phyloP scores from a whole-genome alignment of 371 early-diverging fungal species.

The Mucor velutinosus region DNA sequence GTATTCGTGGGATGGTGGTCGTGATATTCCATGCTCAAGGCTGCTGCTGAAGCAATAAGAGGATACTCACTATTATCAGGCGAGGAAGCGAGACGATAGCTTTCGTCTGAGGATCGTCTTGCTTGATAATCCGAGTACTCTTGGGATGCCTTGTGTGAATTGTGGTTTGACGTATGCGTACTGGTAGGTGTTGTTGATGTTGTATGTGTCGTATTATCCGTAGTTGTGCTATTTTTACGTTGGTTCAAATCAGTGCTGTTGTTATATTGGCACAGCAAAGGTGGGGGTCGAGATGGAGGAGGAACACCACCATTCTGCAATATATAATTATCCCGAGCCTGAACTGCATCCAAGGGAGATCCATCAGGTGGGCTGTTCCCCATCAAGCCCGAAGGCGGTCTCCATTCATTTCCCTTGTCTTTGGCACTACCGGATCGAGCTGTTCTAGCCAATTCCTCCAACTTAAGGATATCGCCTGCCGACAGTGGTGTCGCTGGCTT shows the following conservation, averaged over 20 bases:
- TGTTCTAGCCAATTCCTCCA: constrained; percentile 47
- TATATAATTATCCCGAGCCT: constrained; percentile 36
- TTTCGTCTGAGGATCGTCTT: constrained; percentile 33
- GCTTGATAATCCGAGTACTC: not conserved
- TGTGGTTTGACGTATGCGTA: not conserved
- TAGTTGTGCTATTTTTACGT: not conserved
- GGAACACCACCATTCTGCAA: constrained; percentile 35
- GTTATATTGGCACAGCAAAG: constrained; percentile 5
- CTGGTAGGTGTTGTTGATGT: not conserved
- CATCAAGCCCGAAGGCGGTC: constrained; percentile 49
- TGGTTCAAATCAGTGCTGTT: not conserved
- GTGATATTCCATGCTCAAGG: constrained; percentile 18
- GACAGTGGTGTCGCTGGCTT: constrained; percentile 48
- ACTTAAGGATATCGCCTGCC: constrained; percentile 44
- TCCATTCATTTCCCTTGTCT: constrained; percentile 39
- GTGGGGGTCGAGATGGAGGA: constrained; percentile 35
- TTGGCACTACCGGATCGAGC: constrained; percentile 31
- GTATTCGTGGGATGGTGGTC: not conserved
- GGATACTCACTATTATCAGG: constrained; percentile 46
- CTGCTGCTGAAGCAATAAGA: constrained; percentile 35
- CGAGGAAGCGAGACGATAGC: constrained; percentile 32
- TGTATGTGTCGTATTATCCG: not conserved
- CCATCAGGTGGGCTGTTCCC: constrained; percentile 19
- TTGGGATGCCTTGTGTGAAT: constrained; percentile 8
- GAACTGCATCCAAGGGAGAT: constrained; percentile 23